Evolutionary conservation across 257 asterid genomes (phyloP).

Genomic region (Catharanthus roseus): DNA sequence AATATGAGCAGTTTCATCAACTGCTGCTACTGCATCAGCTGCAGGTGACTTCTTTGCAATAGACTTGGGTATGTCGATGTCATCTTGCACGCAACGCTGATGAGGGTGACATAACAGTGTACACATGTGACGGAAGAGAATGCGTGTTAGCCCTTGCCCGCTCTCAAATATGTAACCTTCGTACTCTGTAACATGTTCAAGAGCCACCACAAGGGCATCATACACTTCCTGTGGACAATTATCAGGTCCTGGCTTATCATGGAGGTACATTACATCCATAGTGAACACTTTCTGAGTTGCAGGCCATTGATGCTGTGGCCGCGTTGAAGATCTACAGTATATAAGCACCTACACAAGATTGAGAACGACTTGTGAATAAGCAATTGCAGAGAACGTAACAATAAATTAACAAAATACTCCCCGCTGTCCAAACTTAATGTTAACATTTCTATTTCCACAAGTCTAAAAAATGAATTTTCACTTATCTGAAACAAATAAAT

Average conservation of each 20-base stretch:
- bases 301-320: conserved; percentile 62
- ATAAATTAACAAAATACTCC: too few relatives aligned
- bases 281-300: conserved; percentile 71
- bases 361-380: neutral
- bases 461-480: too few relatives aligned
- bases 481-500: too few relatives aligned
- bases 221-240: conserved; percentile 89
- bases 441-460: too few relatives aligned
- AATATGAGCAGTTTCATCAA: conserved; percentile 42
- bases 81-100: conserved; percentile 85
- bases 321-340: conserved; percentile 77
- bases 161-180: conserved; percentile 90
- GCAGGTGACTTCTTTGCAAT: conserved; percentile 48
- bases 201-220: conserved; percentile 88
- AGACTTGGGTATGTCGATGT: conserved; percentile 65
- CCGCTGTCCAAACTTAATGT: too few relatives aligned
- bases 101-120: conserved; percentile 75
- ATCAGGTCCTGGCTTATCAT: conserved; percentile 90
- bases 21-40: conserved; percentile 34
- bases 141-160: conserved; percentile 78
- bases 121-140: conserved; percentile 68
- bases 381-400: neutral
- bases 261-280: conserved; percentile 81
- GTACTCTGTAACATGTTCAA: conserved; percentile 62
- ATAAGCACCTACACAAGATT: conserved; percentile 52